Percentiles rank a stretch among this genome's conserved stretches.
These are phyloP conservation scores for Pseudocercospora crystallina DNA, from an alignment of 2,329 filamentous ascomycete genomes.

Conservation along the genomic window DNA sequence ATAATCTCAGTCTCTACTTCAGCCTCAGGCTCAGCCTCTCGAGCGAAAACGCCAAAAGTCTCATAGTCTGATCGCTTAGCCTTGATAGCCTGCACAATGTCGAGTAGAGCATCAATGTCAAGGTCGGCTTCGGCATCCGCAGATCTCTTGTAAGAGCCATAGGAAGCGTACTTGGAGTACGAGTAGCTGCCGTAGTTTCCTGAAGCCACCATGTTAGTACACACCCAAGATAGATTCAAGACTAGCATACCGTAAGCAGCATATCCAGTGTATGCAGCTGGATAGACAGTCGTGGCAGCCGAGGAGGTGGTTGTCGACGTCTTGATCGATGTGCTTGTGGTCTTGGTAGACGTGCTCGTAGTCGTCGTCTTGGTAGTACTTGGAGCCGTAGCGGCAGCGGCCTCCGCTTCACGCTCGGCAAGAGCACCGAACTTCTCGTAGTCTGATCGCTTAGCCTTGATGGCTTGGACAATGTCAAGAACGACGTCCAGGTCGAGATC, in stretches of 20 bases:
- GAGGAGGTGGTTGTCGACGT: no score
- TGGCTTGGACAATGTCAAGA: background rate
- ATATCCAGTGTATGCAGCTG: background rate
- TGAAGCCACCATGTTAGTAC: background rate
- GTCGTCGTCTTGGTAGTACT: no score
- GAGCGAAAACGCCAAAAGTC: background rate
- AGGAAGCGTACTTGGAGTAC: background rate
- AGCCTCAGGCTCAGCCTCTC: background rate
- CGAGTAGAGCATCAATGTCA: background rate
- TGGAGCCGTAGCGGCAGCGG: background rate
- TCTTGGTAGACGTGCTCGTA: no score
- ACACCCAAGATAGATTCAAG: background rate
- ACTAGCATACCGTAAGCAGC: background rate
- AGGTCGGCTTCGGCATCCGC: slow-evolving; percentile 1
- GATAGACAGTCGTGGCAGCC: no score
- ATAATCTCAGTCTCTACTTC: background rate
- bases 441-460: background rate
- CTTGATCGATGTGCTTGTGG: no score
- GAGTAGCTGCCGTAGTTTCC: slow-evolving; percentile 2
- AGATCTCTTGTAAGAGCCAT: background rate
- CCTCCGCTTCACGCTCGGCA: background rate
- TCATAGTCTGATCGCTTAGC: background rate
- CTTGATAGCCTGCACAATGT: background rate
- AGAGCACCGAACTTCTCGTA: background rate
- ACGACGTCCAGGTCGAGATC: background rate